A percentile compares a stretch with the other conserved stretches of the same genome.
Evolutionary conservation across 1,284 basidiomycete genomes (phyloP).

Genomic region (Malassezia sp.): DNA sequence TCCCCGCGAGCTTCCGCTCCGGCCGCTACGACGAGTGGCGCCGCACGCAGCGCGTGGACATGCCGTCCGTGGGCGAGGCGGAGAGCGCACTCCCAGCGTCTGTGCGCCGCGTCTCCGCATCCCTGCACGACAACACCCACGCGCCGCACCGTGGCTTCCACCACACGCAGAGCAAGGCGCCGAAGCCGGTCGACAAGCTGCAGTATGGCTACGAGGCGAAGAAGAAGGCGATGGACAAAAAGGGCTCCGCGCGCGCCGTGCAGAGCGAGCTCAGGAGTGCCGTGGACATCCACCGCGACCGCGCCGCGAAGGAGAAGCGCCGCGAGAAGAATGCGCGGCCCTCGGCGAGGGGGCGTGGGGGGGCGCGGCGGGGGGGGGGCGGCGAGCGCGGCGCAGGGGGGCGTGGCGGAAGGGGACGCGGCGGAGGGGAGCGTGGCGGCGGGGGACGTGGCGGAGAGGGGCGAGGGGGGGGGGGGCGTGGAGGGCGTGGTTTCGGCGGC

Average conservation of each 20-base stretch:
- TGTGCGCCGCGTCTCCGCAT: slow-evolving; percentile 10
- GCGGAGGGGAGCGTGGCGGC: too few relatives aligned
- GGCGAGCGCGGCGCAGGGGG: too few relatives aligned
- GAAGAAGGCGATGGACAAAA: slow-evolving; percentile 20
- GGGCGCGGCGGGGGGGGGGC: too few relatives aligned
- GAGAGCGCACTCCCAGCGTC: slow-evolving; percentile 48
- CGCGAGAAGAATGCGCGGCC: slow-evolving; percentile 39
- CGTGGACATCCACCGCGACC: slow-evolving; percentile 31
- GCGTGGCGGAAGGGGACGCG: too few relatives aligned
- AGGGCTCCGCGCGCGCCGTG: slow-evolving; percentile 12
- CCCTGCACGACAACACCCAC: slow-evolving; percentile 7
- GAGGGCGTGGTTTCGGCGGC: too few relatives aligned
- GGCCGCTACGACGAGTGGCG: slow-evolving; percentile 95
- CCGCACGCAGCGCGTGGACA: slow-evolving; percentile 57
- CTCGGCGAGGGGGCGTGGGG: too few relatives aligned
- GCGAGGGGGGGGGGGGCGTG: too few relatives aligned
- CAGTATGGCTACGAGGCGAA: slow-evolving; percentile 19
- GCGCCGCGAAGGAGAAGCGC: slow-evolving; percentile 27
- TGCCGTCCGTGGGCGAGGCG: slow-evolving; percentile 71
- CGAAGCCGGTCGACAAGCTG: slow-evolving; percentile 23
- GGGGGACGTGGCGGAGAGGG: too few relatives aligned
- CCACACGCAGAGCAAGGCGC: slow-evolving; percentile 27
- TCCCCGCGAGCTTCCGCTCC: slow-evolving; percentile 86
- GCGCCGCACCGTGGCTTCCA: slow-evolving; percentile 54
- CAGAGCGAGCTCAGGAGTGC: slow-evolving; percentile 34